A percentile compares a stretch with the other conserved stretches of the same genome.
phyloP scores from a whole-genome alignment of 139 green algal genomes.

The Chlamydomonas sp. region DNA sequence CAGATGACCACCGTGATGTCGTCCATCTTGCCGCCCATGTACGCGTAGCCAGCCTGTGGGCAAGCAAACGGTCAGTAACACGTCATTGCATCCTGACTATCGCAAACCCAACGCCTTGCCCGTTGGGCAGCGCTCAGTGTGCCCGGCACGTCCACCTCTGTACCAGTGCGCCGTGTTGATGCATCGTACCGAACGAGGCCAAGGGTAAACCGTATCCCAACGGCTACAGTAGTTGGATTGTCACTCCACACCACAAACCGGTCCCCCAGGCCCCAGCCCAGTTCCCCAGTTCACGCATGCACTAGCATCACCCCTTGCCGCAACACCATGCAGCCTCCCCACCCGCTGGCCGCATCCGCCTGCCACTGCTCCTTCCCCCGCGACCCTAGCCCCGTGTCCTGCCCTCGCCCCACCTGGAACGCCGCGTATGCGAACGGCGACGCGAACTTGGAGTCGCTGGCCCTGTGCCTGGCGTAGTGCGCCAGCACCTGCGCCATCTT shows the following conservation, averaged over 20 bases:
- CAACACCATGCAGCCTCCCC: not conserved
- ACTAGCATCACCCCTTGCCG: not conserved
- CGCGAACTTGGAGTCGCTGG: constrained; percentile 72
- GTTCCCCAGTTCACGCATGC: too few species aligned
- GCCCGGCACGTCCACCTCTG: too few species aligned
- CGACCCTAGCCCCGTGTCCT: not conserved
- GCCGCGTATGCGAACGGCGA: constrained; percentile 87
- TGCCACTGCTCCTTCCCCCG: not conserved
- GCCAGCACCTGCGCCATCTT: constrained; percentile 53
- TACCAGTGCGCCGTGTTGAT: too few species aligned
- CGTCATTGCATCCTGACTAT: not conserved
- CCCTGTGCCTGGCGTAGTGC: constrained; percentile 66
- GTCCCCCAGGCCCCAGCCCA: too few species aligned
- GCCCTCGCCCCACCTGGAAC: constrained; percentile 53
- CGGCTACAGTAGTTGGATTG: too few species aligned
- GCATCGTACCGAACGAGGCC: too few species aligned
- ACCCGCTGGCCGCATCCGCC: too few species aligned
- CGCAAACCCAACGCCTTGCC: too few species aligned
- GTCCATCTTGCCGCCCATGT: constrained; percentile 83
- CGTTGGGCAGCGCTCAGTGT: too few species aligned
- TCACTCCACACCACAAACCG: too few species aligned
- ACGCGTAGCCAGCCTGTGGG: constrained; percentile 53
- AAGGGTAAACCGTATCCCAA: too few species aligned
- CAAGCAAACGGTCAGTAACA: not conserved
- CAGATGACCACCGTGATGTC: constrained; percentile 81